Base-by-base conservation (phyloP, 345 rosid genomes). In the Geranium brycei region DNA sequence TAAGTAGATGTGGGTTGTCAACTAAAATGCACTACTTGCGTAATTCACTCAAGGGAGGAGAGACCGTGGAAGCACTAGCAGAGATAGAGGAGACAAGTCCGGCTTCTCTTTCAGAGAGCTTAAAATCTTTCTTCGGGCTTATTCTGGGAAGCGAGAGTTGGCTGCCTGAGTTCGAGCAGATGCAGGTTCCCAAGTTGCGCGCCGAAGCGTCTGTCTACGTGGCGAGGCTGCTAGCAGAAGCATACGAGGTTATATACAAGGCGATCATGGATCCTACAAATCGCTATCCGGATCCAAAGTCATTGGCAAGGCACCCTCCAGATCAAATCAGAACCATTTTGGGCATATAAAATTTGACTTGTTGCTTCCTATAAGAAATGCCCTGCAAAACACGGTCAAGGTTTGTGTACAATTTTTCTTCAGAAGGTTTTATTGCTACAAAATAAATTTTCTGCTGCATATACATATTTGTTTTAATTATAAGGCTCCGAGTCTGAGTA, bases 301-400 rank as follows among this genome's bases (percentile, higher is more conserved):
- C 95, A 18, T 80, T 93, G 69, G 99, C 87, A 0, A 82, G 96
- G 79, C 96, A 93, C 76, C 97, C 97, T 67, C 99, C 96, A 0
- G 91, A 86, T 73, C 99, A 90, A 65, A 93, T 90, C 59, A 76
- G 89, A 76, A 93, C 97, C 76, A 90, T 93, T 66, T 74, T 93
- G 69, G 99, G 99, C 28, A 23, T 23, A 23, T 23, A 23, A 23
- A 57, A 83, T 93, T 70, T 90, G 76, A 90, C 61, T 35, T 35
- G 28, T 23, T 23, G 0, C 41, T 7, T 35, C 41, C 41, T 35
- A 35, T 35, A 23, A 23, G 28, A 23, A 23, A 23, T 23, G 28
- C 2, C 28, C 28, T 23, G 28, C 28, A 23, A 23, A 23, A 23
- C 28, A 23, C 28, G 1, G 2, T 23, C 28, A 23, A 23, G 28